Percentiles rank a stretch among this genome's conserved stretches.
These are phyloP conservation scores for Exophiala lecanii-corni DNA, from an alignment of 2,329 filamentous ascomycete species.

Conservation along the genomic window DNA sequence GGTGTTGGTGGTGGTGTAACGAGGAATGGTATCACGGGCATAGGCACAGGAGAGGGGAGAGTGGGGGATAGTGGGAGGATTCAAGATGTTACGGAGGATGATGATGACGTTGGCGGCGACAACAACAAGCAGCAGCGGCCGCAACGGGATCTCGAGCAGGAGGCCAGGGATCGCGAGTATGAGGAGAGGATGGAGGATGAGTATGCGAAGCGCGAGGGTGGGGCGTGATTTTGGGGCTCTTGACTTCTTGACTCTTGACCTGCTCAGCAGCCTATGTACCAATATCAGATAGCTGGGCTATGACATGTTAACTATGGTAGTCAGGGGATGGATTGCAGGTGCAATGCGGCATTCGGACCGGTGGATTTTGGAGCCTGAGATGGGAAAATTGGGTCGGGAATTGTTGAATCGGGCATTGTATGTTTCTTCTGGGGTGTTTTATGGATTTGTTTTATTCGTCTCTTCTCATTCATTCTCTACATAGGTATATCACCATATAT, in stretches of 20 bases:
- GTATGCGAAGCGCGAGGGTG: slow-evolving; percentile 41
- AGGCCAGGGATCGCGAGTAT: slow-evolving; percentile 40
- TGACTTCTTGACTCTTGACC: too few species aligned
- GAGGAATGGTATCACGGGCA: not conserved
- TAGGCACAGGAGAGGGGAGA: not conserved
- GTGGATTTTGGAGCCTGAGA: too few species aligned
- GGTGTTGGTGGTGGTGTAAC: not conserved
- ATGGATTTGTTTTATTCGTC: not conserved
- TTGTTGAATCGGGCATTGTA: too few species aligned
- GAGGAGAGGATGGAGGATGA: slow-evolving; percentile 46
- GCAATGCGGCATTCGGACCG: too few species aligned
- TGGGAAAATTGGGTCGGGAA: too few species aligned
- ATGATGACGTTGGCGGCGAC: slow-evolving; percentile 5
- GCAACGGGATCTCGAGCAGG: slow-evolving; percentile 31
- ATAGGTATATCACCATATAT: too few species aligned
- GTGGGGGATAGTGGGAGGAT: slow-evolving; percentile 3
- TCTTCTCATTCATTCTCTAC: not conserved
- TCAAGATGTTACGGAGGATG: slow-evolving; percentile 15
- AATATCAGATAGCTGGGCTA: too few species aligned
- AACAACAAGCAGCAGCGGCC: slow-evolving; percentile 6
- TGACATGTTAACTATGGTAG: too few species aligned
- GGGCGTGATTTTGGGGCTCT: slow-evolving; percentile 32
- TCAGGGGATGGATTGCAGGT: too few species aligned
- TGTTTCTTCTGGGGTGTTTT: too few species aligned
- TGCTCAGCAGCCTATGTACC: too few species aligned